Base-by-base conservation (phyloP, 495 filamentous ascomycete species). In the Lindgomyces ingoldianus region DNA sequence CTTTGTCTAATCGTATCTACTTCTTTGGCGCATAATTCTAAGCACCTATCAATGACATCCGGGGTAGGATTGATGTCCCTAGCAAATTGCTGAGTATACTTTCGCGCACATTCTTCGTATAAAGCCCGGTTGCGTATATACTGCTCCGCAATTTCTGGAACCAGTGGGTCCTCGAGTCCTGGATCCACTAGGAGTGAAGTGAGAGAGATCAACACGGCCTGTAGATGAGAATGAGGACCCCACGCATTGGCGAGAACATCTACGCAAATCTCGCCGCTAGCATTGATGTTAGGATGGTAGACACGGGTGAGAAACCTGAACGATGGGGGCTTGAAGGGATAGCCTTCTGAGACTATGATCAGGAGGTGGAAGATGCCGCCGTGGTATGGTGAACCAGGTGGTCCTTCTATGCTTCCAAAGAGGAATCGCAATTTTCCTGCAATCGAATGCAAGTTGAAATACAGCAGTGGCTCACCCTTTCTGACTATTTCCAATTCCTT, bases 281-380 rank as follows among this genome's bases (percentile, higher is more conserved):
- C 18, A 27, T 52, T 29, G 8, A 52, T 27, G 22, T 52, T 52
- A 8, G 48, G 22, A 25, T 52, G 48, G n/a, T 52, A 62, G 33
- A 53, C 26, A 3, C 14, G 48, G 3, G 48, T 52, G 12, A 52
- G 19, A n/a, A 27, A 22, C n/a, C 22, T 3, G 25, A 18, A 52
- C n/a, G 3, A 3, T 9, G 48, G 48, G 8, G 48, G 14, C 12
- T 25, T 52, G 18, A 52, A 25, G 11, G 48, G 48, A 52, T 52
- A 52, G n/a, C 8, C 12, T 14, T 52, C 19, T 21, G 45, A 8
- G 12, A 52, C 22, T 10, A 16, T 21, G 24, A 52, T 22, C n/a
- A 52, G 19, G 25, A 52, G 6, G 25, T 52, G 48, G 25, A 25
- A 52, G 19, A 52, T 24, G 8, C 48, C 48, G 3, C 24, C 48